A percentile compares a stretch with the other conserved stretches of the same genome.
Evolutionary conservation across 306 rosid genomes (phyloP).

Genomic region (Malus domestica): ASM211411v1 NC_041790.1:452001-452500

Average conservation of each 20-base stretch:
- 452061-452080: not conserved
- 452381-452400: conserved; percentile 82
- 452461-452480: conserved; percentile 69
- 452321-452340: conserved; percentile 70
- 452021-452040: not conserved
- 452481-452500: conserved; percentile 76
- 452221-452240: not conserved
- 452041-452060: not conserved
- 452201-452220: not conserved
- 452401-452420: conserved; percentile 83
- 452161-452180: not conserved
- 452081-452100: not conserved
- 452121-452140: not conserved
- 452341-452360: conserved; percentile 79
- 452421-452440: conserved; percentile 82
- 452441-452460: conserved; percentile 93
- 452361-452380: conserved; percentile 92
- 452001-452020: not conserved
- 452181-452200: not conserved
- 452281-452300: not conserved
- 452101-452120: not conserved
- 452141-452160: not conserved
- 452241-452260: not conserved
- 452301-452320: conserved; percentile 30
- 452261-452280: not conserved